Percentiles rank a stretch among this genome's conserved stretches.
These are phyloP conservation scores for Candida boidinii DNA, from an alignment of 805 yeast species.

Conservation along the genomic window DNA sequence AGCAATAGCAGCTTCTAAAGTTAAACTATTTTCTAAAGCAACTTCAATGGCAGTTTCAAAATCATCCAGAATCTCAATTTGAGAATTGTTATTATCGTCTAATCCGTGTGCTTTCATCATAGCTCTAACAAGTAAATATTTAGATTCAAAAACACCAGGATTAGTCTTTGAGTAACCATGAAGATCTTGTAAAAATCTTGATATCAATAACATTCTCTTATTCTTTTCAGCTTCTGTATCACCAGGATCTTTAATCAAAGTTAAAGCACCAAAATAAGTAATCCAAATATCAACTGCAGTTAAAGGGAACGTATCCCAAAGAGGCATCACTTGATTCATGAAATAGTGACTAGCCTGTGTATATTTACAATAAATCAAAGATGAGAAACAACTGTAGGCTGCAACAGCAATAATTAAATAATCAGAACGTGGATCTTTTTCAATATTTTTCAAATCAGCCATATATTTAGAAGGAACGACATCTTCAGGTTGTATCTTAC, in stretches of 20 bases:
- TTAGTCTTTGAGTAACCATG: constrained; percentile 26
- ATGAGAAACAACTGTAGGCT: not conserved
- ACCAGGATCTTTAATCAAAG: constrained; percentile 10
- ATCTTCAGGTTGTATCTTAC: constrained; percentile 2
- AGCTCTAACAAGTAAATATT: constrained; percentile 27
- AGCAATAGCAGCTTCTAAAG: constrained; percentile 31
- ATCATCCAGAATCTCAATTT: constrained; percentile 31
- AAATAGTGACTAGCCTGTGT: constrained; percentile 4
- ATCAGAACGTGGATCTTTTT: not conserved
- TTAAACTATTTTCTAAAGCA: constrained; percentile 22
- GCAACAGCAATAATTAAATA: constrained; percentile 1
- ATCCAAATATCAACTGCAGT: constrained; percentile 6
- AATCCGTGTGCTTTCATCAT: constrained; percentile 16
- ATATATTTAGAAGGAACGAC: not conserved
- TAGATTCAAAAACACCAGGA: constrained; percentile 31
- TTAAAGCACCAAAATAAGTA: constrained; percentile 7
- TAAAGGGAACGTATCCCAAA: not conserved
- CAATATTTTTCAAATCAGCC: no score
- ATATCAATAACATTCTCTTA: constrained; percentile 11
- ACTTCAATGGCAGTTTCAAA: constrained; percentile 37
- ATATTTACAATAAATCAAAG: constrained; percentile 6
- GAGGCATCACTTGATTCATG: constrained; percentile 2
- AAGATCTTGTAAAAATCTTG: constrained; percentile 17
- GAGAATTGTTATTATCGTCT: constrained; percentile 14
- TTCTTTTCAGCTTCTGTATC: constrained; percentile 10